Conservation (phyloP, 169 alveolate species). For the Ichthyophthirius multifiliis region DNA sequence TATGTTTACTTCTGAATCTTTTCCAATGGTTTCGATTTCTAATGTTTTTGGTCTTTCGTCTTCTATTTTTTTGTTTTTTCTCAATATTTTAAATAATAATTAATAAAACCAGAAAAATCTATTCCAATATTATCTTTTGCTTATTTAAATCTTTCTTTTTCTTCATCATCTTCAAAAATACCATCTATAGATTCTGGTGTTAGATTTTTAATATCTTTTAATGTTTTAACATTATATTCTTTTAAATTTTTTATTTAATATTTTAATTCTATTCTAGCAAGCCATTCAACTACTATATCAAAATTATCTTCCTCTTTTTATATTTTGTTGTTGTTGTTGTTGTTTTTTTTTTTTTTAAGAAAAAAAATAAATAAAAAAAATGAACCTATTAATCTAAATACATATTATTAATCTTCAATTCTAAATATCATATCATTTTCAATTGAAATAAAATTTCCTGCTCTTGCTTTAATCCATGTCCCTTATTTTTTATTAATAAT, state of each 20-base stretch:
- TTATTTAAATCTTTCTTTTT: background rate
- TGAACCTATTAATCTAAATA: background rate
- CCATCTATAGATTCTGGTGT: background rate
- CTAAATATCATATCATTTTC: background rate
- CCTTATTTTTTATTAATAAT: background rate
- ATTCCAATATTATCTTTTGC: background rate
- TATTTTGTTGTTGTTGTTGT: background rate
- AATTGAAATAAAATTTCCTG: background rate
- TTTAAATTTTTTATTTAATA: background rate
- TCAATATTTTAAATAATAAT: background rate
- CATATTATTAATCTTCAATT: background rate
- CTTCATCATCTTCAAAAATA: constrained; percentile 11
- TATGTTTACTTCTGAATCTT: background rate
- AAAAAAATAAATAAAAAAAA: background rate
- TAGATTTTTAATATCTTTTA: background rate
- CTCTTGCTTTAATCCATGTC: constrained; percentile 10
- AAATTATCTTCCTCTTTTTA: background rate
- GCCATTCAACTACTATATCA: constrained; percentile 6
- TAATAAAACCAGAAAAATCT: background rate
- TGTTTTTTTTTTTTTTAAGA: background rate
- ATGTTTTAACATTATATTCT: background rate
- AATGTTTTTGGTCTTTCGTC: background rate
- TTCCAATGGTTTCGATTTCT: background rate
- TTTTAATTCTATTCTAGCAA: background rate
- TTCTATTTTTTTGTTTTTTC: background rate